phyloP scores from a whole-genome alignment of 306 rosid species.

The Chamaecrista fasciculata region DNA sequence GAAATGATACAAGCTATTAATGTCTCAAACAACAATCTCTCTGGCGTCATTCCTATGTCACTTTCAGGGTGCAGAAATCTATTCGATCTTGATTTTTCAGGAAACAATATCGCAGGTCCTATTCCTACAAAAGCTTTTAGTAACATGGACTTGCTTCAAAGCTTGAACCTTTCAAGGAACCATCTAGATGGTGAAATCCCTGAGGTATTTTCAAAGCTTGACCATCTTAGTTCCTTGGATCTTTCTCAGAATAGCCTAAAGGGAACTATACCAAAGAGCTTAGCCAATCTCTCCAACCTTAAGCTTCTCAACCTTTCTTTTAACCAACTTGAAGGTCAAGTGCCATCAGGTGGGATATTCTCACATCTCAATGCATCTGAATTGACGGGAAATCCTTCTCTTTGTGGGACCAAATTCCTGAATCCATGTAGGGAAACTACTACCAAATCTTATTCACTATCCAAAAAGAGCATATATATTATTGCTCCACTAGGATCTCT shows the following conservation, averaged over 20 bases:
- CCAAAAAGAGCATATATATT: constrained; percentile 45
- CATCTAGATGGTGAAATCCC: constrained; percentile 64
- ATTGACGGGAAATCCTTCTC: constrained; percentile 64
- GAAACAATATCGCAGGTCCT: constrained; percentile 70
- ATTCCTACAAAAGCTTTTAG: constrained; percentile 59
- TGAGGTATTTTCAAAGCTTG: constrained; percentile 43
- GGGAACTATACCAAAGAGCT: constrained; percentile 57
- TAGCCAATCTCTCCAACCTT: constrained; percentile 54
- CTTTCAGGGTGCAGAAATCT: constrained; percentile 63
- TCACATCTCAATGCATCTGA: constrained; percentile 44
- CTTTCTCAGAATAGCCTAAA: constrained; percentile 74
- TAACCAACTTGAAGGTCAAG: constrained; percentile 74
- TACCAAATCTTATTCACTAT: constrained; percentile 31
- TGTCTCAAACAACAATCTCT: constrained; percentile 79
- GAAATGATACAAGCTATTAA: constrained; percentile 69
- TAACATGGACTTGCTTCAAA: constrained; percentile 47
- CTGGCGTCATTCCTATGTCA: constrained; percentile 60
- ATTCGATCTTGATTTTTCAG: constrained; percentile 67
- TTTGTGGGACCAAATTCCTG: constrained; percentile 62
- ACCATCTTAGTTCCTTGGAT: constrained; percentile 61
- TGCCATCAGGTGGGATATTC: constrained; percentile 65
- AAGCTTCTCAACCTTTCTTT: constrained; percentile 68
- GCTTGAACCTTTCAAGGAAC: constrained; percentile 74
- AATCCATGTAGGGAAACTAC: constrained; percentile 41
- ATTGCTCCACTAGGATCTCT: constrained; percentile 49